These are phyloP conservation scores for Rhodotorula taiwanensis DNA, from an alignment of 768 basidiomycete genomes.

Conservation along the genomic window DNA sequence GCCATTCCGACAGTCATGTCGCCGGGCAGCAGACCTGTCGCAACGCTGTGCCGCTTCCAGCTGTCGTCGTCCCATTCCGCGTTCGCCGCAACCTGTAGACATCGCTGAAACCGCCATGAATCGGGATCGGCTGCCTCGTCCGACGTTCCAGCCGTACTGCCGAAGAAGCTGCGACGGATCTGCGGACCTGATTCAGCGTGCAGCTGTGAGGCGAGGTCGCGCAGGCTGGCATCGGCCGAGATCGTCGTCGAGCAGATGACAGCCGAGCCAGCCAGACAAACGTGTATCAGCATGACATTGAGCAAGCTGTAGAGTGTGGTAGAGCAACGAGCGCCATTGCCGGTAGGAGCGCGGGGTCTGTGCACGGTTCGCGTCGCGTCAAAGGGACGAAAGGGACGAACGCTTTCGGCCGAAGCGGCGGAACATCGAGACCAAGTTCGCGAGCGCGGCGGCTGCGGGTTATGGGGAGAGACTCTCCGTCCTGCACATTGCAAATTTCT, in stretches of 20 bases:
- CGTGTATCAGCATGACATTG: constrained; percentile 32
- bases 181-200: constrained; percentile 33
- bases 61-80: constrained; percentile 65
- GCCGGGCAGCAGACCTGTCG: constrained; percentile 15
- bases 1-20: constrained; percentile 17
- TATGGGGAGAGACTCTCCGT: too few species aligned
- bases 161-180: constrained; percentile 19
- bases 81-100: constrained; percentile 12
- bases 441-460: too few species aligned
- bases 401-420: too few species aligned
- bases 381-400: too few species aligned
- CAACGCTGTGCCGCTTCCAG: constrained; percentile 51
- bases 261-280: constrained; percentile 24
- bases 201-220: constrained; percentile 18
- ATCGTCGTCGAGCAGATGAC: constrained; percentile 10
- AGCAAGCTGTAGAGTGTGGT: too few species aligned
- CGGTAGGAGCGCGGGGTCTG: neutral
- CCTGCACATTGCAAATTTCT: neutral
- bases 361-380: neutral
- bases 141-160: neutral
- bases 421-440: too few species aligned
- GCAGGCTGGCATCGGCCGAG: constrained; percentile 7
- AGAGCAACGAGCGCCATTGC: neutral
- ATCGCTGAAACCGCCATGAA: constrained; percentile 34
- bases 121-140: neutral